phyloP scores from a whole-genome alignment of 2,329 filamentous ascomycete genomes.

The Fusarium newnesense region DNA sequence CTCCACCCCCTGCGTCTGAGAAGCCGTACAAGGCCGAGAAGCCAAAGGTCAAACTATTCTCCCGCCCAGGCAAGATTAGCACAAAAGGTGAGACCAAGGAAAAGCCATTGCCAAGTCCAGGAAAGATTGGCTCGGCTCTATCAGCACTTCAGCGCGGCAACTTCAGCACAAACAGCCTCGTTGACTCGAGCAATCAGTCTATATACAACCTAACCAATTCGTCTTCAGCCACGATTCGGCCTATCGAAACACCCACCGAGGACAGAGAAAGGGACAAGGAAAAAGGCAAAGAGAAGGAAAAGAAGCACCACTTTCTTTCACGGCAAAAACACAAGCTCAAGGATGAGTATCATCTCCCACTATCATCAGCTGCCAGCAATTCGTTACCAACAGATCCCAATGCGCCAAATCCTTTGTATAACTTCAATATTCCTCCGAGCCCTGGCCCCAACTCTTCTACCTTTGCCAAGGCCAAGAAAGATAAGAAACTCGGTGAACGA shows the following conservation, averaged over 20 bases:
- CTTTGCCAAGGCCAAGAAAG: conserved; percentile 86
- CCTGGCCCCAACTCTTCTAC: conserved; percentile 71
- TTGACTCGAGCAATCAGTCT: conserved; percentile 69
- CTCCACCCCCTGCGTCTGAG: conserved; percentile 57
- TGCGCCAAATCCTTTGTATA: conserved; percentile 81
- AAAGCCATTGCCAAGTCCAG: conserved; percentile 77
- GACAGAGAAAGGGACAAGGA: conserved; percentile 56
- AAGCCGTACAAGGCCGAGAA: conserved; percentile 73
- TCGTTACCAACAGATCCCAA: conserved; percentile 79
- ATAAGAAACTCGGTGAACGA: conserved; percentile 83
- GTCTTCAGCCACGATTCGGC: conserved; percentile 80
- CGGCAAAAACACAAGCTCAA: conserved; percentile 83
- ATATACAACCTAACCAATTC: conserved; percentile 81
- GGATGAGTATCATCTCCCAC: conserved; percentile 76
- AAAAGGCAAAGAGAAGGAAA: conserved; percentile 73
- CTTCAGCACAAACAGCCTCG: conserved; percentile 76
- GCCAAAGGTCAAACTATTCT: conserved; percentile 84
- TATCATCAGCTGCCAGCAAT: conserved; percentile 81
- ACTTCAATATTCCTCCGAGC: conserved; percentile 78
- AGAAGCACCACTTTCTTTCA: conserved; percentile 82
- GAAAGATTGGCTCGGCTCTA: conserved; percentile 74
- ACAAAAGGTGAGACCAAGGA: conserved; percentile 75
- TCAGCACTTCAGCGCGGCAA: conserved; percentile 73
- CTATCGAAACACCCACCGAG: conserved; percentile 62
- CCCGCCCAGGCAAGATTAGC: conserved; percentile 78